Evolutionary conservation across 2,329 filamentous ascomycete genomes (phyloP), one percentile per base, ranked within the genome.

Genomic region (Zopfia rhizophila): DNA sequence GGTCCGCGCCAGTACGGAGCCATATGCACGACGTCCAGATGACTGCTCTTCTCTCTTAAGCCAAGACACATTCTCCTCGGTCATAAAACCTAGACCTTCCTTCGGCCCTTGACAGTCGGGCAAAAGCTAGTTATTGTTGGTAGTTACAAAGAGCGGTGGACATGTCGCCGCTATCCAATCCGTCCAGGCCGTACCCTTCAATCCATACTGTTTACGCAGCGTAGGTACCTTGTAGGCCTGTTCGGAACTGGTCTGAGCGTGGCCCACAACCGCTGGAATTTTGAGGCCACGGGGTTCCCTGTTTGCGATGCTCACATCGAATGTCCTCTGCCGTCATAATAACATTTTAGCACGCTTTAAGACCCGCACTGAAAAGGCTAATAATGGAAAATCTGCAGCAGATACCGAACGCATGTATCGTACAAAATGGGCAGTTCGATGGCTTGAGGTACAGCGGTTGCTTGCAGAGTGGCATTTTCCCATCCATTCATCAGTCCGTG

Each of bases 21-120:
- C n/a, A n/a, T 46, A 55, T 52, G 56, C 46, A 56, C n/a, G 38
- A 38, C 40, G 50, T 42, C 51, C 61, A 64, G 46, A 57, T 66
- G 63, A 63, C 51, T 43, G 18, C 30, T 31, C 28, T 16, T 32
- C 31, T 41, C 39, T 27, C n/a, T n/a, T 45, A 39, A 52, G 40
- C 22, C 44, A 23, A 33, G 41, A 29, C 30, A 22, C 22, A 40
- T 39, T 37, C n/a, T 43, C 38, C 42, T 50, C 52, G 41, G 36
- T 23, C 29, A 19, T 43, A 28, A 21, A 28, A 38, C 5, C 28
- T 24, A 35, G 40, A 35, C 8, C 23, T n/a, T 27, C 35, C 42
- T 25, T 38, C 18, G 5, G 33, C 18, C 33, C 12, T 32, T 31
- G 40, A 14, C 14, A 19, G 32, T 16, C 31, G 24, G 11, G 17